Evolutionary conservation across 2,329 filamentous ascomycete species (phyloP).

Genomic region (Juglanconis juglandina): DNA sequence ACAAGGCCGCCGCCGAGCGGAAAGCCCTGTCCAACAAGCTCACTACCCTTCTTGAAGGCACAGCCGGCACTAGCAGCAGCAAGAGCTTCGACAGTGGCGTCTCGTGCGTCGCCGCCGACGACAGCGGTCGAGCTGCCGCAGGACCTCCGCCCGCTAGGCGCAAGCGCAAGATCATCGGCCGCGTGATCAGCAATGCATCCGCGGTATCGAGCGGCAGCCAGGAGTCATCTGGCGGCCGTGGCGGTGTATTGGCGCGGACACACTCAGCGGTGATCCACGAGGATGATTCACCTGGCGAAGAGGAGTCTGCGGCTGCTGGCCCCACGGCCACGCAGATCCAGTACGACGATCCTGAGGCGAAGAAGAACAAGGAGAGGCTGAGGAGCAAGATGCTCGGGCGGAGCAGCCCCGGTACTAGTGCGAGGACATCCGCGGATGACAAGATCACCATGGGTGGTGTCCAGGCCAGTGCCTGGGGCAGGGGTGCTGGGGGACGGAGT

Average conservation of each 20-base stretch:
- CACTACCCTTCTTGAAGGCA: conserved; percentile 37
- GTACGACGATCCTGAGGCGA: conserved; percentile 50
- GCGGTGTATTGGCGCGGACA: conserved; percentile 8
- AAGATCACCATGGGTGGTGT: conserved; percentile 12
- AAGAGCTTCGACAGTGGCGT: background rate
- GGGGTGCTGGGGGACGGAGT: background rate
- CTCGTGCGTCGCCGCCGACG: background rate
- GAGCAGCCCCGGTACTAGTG: background rate
- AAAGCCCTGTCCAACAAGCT: conserved; percentile 41
- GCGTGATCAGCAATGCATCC: conserved; percentile 57
- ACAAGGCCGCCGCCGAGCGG: conserved; percentile 32
- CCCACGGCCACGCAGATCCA: conserved; percentile 51
- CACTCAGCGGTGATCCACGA: conserved; percentile 5
- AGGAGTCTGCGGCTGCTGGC: conserved; percentile 14
- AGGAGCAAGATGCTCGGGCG: conserved; percentile 41
- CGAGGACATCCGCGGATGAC: background rate
- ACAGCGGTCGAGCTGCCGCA: conserved; percentile 18
- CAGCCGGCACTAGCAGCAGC: conserved; percentile 15
- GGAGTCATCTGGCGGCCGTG: conserved; percentile 29
- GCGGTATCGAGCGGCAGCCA: conserved; percentile 45
- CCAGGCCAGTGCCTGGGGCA: background rate
- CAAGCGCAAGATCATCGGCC: conserved; percentile 52
- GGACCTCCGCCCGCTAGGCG: conserved; percentile 25
- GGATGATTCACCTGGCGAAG: conserved; percentile 22
- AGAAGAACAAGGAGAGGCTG: conserved; percentile 39